Base-by-base conservation (phyloP, 495 filamentous ascomycete species). In the Aspergillus carlsbadensis region DNA sequence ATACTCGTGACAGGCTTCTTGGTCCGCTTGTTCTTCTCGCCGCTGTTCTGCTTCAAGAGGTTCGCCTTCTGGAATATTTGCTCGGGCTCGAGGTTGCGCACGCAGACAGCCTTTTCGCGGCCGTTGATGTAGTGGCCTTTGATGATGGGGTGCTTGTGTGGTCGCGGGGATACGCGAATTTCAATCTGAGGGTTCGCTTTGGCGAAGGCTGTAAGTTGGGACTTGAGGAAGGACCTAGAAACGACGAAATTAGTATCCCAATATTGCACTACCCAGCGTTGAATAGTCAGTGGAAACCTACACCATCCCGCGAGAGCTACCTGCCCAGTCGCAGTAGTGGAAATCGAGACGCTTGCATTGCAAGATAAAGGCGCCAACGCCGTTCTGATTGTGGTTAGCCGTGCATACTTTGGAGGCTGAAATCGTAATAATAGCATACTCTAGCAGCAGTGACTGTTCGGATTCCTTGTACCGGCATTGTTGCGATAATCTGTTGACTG, bases 311-410 rank as follows among this genome's bases (percentile, higher is more conserved):
- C 75, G 81, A 33, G 92, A 96, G 71, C 88, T 92, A 60, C 92
- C 94, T 6, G 87, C 90, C 81, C 86, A 90, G 78, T 97, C 91
- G 78, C 94, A 96, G 79, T 96, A 98, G 74, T 96, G 90, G 66
- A 98, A 88, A 68, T 96, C 90, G 68, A 98, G 80, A 59, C 87
- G 87, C 75, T 89, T 96, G 83, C 94, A 98, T 84, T 96, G 92
- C 56, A 96, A 81, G 72, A 98, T 90, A 77, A 98, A 98, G 62
- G 93, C 91, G 55, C 92, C 94, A 61, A 96, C 84, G 79, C 94
- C 94, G 75, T 98, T 98, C 90, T 96, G 61, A 18, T 61, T 20
- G 36, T 35, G 5, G 41, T 47, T 49, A 52, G 24, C 34, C 21
- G 45, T 62, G 31, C 54, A 54, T n/a, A 17, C 13, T 13, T 26